These are phyloP conservation scores for Rhizopogon vinicolor DNA, from an alignment of 768 basidiomycete genomes.

Conservation along the genomic window DNA sequence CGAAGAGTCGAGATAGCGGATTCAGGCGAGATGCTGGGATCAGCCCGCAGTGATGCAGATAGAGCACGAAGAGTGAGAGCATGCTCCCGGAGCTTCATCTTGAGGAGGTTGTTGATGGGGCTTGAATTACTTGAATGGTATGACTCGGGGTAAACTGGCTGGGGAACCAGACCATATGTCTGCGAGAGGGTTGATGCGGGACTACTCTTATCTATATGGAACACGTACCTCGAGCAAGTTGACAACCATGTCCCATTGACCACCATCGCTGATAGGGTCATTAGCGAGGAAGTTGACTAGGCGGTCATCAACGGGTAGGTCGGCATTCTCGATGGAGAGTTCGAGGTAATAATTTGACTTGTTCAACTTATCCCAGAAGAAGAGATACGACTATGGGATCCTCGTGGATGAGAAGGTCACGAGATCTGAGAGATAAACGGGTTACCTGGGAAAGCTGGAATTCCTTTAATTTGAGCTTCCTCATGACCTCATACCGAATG, in stretches of 20 bases:
- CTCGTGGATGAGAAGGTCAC: background rate
- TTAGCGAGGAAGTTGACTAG: conserved; percentile 71
- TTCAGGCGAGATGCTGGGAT: conserved; percentile 39
- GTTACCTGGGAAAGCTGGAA: conserved; percentile 86
- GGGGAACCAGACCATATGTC: conserved; percentile 87
- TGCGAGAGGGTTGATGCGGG: conserved; percentile 19
- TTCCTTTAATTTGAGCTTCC: conserved; percentile 78
- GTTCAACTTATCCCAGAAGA: conserved; percentile 97
- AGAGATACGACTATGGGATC: conserved; percentile 66
- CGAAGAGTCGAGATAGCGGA: conserved; percentile 54
- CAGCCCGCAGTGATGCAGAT: conserved; percentile 45
- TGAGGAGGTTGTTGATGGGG: conserved; percentile 74
- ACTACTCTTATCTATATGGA: background rate
- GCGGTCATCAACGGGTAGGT: conserved; percentile 77
- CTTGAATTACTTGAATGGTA: conserved; percentile 71
- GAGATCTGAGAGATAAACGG: conserved; percentile 10
- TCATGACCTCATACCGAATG: conserved; percentile 79
- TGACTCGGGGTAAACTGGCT: conserved; percentile 78
- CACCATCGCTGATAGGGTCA: conserved; percentile 86
- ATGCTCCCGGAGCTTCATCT: conserved; percentile 89
- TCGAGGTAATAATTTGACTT: conserved; percentile 90
- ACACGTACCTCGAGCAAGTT: conserved; percentile 54
- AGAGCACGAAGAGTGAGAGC: conserved; percentile 75
- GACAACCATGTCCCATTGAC: conserved; percentile 92
- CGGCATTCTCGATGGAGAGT: conserved; percentile 74